Base-by-base conservation (phyloP, 1,284 basidiomycete species). In the Vanrija humicola region DNA sequence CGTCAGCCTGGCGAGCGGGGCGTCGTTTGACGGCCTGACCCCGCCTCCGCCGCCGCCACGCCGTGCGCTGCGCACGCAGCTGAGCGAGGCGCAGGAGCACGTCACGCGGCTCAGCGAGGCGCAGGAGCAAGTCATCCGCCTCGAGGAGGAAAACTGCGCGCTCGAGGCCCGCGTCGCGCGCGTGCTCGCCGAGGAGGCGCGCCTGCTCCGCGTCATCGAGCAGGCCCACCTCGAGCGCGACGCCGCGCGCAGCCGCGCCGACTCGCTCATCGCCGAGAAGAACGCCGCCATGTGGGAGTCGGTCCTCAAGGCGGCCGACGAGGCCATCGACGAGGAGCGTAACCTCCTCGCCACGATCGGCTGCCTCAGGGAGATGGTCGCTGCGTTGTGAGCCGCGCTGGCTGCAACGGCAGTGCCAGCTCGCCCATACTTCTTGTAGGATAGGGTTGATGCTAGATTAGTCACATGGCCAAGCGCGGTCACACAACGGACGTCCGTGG, bases 301-400 rank as follows among this genome's bases (percentile, higher is more conserved):
- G 21, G 44, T 59, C 3, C 29, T 59, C 16, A 44, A 44, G 38
- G 42, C 40, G 16, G 42, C 46, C 15, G 54, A 55, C 26, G 58
- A 59, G 51, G 58, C 54, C 34, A 50, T 59, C 18, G 58, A 55
- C 45, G 51, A 52, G 26, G 54, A 56, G 45, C n/a, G n/a, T 8
- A 21, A n/a, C n/a, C 19, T 42, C 19, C 40, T n/a, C 40, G 40
- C 40, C 40, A 42, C 40, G 18, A 42, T 42, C n/a, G 40, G 40
- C 8, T 42, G 7, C 7, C 40, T 42, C 15, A 1, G 40, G 6
- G n/a, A 42, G n/a, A 42, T 42, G 40, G 19, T 42, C 19, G 7
- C 19, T n/a, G 40, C 40, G 40, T 21, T 42, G 40, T 42, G 28
- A 28, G 28, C 3, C 28, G 1, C 9, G 34, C 5, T 34, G 7